A percentile compares a stretch with the other conserved stretches of the same genome.
Conservation (phyloP, 306 rosid genomes). For the Acacia confusa region DNA sequence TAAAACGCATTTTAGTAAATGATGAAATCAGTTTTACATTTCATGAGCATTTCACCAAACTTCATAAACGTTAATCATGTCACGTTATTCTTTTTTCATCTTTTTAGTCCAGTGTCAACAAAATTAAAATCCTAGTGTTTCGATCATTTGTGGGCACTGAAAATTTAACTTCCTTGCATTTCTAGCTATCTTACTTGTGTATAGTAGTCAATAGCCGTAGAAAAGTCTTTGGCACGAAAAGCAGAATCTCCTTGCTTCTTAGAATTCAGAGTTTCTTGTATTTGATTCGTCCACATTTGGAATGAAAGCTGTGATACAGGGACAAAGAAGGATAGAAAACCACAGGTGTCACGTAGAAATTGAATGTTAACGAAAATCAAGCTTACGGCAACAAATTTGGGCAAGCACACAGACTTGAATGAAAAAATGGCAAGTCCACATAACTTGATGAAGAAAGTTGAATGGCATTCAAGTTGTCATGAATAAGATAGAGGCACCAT, state of each 20-base stretch:
- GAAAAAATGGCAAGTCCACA: background rate
- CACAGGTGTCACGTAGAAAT: background rate
- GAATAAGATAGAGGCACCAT: background rate
- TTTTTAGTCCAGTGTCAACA: background rate
- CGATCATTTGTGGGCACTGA: background rate
- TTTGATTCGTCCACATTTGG: slow-evolving; percentile 98
- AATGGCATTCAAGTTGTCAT: background rate
- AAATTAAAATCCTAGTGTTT: background rate
- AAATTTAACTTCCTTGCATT: slow-evolving; percentile 21
- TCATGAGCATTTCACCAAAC: background rate
- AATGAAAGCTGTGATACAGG: slow-evolving; percentile 75
- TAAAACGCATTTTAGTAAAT: background rate
- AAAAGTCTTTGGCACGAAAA: slow-evolving; percentile 77
- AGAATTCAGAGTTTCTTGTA: slow-evolving; percentile 88
- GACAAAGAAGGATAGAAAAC: background rate
- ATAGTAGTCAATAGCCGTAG: slow-evolving; percentile 68
- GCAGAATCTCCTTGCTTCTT: slow-evolving; percentile 92
- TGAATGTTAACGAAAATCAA: slow-evolving; percentile 6
- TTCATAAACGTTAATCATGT: background rate
- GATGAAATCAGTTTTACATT: background rate
- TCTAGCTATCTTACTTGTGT: slow-evolving; percentile 68
- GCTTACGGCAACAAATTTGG: background rate
- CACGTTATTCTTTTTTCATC: background rate
- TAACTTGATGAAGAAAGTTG: background rate
- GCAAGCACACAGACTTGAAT: background rate